Conservation (phyloP, 257 asterid genomes). For the Capsicum rhomboideum region DNA sequence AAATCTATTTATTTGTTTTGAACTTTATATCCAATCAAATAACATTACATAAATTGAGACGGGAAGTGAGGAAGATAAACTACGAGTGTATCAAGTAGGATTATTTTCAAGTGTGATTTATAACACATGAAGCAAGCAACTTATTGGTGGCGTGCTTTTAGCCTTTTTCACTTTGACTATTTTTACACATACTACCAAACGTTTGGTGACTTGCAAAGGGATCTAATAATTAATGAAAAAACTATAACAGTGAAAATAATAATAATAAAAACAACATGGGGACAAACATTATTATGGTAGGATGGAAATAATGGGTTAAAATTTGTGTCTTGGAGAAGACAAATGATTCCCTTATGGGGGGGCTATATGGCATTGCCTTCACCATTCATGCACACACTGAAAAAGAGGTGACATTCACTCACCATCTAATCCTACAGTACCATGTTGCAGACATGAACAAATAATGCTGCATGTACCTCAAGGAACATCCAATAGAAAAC, state of each 20-base stretch:
- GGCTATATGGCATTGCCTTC: not conserved
- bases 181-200: not conserved
- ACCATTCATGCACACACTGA: constrained; percentile 8
- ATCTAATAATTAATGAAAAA: not conserved
- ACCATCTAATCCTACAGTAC: not conserved
- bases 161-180: not conserved
- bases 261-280: not conserved
- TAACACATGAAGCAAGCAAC: not conserved
- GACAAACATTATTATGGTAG: not conserved
- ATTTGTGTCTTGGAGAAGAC: not conserved
- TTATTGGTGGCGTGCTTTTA: not conserved
- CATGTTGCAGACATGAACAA: not conserved
- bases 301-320: not conserved
- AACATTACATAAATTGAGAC: too few relatives aligned
- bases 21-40: too few relatives aligned
- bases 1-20: too few relatives aligned
- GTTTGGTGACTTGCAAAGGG: not conserved
- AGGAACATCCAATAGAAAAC: too few relatives aligned
- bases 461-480: not conserved
- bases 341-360: not conserved
- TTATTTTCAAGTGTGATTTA: not conserved
- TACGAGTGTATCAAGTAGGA: not conserved
- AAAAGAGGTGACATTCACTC: not conserved
- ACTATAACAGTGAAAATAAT: not conserved
- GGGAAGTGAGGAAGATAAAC: not conserved